These are phyloP conservation scores for Laetiporus sulphureus DNA, from an alignment of 1,284 basidiomycete species.

Conservation along the genomic window DNA sequence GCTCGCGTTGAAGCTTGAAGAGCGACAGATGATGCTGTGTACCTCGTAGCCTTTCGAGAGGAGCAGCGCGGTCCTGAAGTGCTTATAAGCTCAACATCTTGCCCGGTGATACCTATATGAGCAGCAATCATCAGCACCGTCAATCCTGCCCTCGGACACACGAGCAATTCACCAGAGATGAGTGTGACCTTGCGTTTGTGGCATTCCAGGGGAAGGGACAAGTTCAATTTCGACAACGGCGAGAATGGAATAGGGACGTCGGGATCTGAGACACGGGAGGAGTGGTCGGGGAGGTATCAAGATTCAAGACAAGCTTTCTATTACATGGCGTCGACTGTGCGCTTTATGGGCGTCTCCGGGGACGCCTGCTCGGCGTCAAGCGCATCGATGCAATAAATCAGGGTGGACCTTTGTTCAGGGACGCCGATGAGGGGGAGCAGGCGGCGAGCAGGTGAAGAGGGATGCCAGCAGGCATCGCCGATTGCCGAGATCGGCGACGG, in stretches of 20 bases:
- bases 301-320: too few species aligned
- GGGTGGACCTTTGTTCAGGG: too few species aligned
- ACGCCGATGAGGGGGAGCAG: too few species aligned
- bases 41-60: slow-evolving; percentile 87
- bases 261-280: slow-evolving; percentile 18
- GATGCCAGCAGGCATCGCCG: too few species aligned
- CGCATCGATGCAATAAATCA: too few species aligned
- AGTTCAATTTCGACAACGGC: slow-evolving; percentile 43
- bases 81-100: slow-evolving; percentile 48
- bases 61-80: slow-evolving; percentile 69
- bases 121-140: slow-evolving; percentile 6
- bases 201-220: slow-evolving; percentile 76
- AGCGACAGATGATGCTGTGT: slow-evolving; percentile 89
- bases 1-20: slow-evolving; percentile 91
- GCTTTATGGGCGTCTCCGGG: too few species aligned
- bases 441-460: neutral
- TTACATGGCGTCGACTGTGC: too few species aligned
- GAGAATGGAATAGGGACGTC: slow-evolving; percentile 24
- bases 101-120: slow-evolving; percentile 82
- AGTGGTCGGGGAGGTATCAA: too few species aligned
- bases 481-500: too few species aligned
- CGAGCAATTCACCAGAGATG: slow-evolving; percentile 63
- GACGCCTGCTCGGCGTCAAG: neutral
- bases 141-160: slow-evolving; percentile 1
- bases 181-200: slow-evolving; percentile 83